phyloP scores from a whole-genome alignment of 2,329 filamentous ascomycete genomes.

The Paracoccidioides lutzii region DNA sequence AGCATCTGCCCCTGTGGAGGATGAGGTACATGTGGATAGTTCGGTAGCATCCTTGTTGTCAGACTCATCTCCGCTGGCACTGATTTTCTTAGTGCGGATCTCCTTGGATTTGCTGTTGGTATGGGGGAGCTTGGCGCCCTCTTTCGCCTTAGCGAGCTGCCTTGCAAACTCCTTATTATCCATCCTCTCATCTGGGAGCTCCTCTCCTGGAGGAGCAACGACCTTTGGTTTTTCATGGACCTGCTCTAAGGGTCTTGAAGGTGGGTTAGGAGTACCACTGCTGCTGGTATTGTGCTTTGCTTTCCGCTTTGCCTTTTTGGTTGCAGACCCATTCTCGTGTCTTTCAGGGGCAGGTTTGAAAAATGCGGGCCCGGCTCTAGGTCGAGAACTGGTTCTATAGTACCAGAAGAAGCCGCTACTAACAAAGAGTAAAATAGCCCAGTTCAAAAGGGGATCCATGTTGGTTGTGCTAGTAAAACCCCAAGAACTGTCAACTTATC shows the following conservation, averaged over 20 bases:
- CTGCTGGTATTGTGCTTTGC: conserved; percentile 19
- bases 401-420: conserved; percentile 31
- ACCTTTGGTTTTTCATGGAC: conserved; percentile 18
- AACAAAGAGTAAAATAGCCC: conserved; percentile 32
- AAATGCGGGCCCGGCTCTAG: conserved; percentile 18
- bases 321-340: conserved; percentile 18
- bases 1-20: conserved; percentile 59
- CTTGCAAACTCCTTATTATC: conserved; percentile 66
- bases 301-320: conserved; percentile 33
- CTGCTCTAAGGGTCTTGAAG: conserved; percentile 17
- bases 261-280: conserved; percentile 14
- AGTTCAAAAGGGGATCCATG: conserved; percentile 34
- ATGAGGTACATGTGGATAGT: conserved; percentile 48
- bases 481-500: background rate
- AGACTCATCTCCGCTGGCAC: background rate
- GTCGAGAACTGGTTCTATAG: conserved; percentile 24
- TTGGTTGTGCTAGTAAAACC: conserved; percentile 6
- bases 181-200: conserved; percentile 43
- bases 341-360: conserved; percentile 24
- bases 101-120: conserved; percentile 35
- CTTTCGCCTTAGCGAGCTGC: conserved; percentile 57
- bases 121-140: conserved; percentile 48
- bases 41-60: conserved; percentile 18
- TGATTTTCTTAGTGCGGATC: conserved; percentile 40
- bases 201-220: background rate